Evolutionary conservation across 2,329 filamentous ascomycete species (phyloP), one percentile per base, ranked within the genome.

Genomic region (Colletotrichum sp.): DNA sequence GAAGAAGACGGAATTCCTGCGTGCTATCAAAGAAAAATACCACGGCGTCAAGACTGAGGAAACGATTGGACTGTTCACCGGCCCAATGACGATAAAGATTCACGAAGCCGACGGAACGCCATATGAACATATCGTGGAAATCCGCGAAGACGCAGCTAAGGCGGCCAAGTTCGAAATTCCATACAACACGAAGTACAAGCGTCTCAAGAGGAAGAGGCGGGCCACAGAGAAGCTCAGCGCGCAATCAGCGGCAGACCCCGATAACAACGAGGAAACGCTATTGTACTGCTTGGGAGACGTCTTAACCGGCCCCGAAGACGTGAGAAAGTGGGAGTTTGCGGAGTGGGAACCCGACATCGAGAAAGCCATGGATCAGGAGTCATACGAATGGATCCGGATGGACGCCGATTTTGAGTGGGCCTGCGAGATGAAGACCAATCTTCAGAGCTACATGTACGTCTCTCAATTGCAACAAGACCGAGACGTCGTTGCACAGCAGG

Each of bases 401-500:
- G 97, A 99, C 83, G 96, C 96, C 18, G 97, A 99, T 84, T 98
- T 98, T 79, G 97, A 99, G 83, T 99, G 97, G 97, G 93, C 98
- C 73, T 97, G 94, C 84, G 93, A 93, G 79, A 94, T 98, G 84
- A 93, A 94, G 76, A 88, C 90, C 13, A 93, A 93, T 77, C 95
- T 98, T 90, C 95, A 95, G 61, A 92, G 95, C 6, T 98, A 98
- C 88, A 99, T 99, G 97, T 98, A 97, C 83, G 92, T 98, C 74
- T 98, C 97, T 26, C 97, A 99, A 83, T 88, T 99, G 77, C 97
- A 99, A 83, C 97, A 99, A 84, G 97, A 99, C 84, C 91, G 96
- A 80, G 97, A 99, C 83, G 95, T 99, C 74, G 95, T 98, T 78
- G 97, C 97, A n/a, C 92, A 94, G 79, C 91, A 93, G 80, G 91